A percentile compares a stretch with the other conserved stretches of the same genome.
Evolutionary conservation across 2,329 filamentous ascomycete species (phyloP).

Genomic region (Lasiodiplodia theobromae): DNA sequence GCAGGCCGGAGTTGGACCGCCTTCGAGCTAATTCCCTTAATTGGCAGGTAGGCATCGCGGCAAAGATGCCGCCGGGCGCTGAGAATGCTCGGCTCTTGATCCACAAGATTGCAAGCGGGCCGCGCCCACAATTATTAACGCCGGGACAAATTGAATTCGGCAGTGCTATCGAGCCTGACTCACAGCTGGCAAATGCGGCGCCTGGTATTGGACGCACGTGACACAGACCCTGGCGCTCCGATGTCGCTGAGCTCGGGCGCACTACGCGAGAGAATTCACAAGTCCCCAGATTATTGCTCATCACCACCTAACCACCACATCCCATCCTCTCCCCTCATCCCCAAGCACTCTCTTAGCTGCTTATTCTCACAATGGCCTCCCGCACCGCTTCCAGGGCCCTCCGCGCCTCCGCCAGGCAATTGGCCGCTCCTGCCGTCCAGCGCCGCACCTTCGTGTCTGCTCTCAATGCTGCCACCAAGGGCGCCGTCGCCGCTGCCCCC

Average conservation of each 20-base stretch:
- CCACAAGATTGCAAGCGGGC: not conserved
- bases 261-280: slow-evolving; percentile 27
- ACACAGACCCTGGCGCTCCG: slow-evolving; percentile 19
- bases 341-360: slow-evolving; percentile 35
- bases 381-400: slow-evolving; percentile 72
- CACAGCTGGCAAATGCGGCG: slow-evolving; percentile 10
- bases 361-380: slow-evolving; percentile 72
- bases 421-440: slow-evolving; percentile 58
- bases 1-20: not conserved
- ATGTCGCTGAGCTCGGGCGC: slow-evolving; percentile 28
- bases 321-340: slow-evolving; percentile 34
- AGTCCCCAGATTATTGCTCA: slow-evolving; percentile 23
- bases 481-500: slow-evolving; percentile 54
- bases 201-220: slow-evolving; percentile 24
- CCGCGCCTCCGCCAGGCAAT: slow-evolving; percentile 63
- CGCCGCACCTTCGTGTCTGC: slow-evolving; percentile 67
- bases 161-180: not conserved
- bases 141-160: not conserved
- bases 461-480: slow-evolving; percentile 56
- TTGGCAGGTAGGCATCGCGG: not conserved
- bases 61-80: not conserved
- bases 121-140: not conserved
- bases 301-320: slow-evolving; percentile 31
- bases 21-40: slow-evolving; percentile 11
- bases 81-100: not conserved